Base-by-base conservation (phyloP, 2,329 filamentous ascomycete genomes). In the Sporothrix humicola region DNA sequence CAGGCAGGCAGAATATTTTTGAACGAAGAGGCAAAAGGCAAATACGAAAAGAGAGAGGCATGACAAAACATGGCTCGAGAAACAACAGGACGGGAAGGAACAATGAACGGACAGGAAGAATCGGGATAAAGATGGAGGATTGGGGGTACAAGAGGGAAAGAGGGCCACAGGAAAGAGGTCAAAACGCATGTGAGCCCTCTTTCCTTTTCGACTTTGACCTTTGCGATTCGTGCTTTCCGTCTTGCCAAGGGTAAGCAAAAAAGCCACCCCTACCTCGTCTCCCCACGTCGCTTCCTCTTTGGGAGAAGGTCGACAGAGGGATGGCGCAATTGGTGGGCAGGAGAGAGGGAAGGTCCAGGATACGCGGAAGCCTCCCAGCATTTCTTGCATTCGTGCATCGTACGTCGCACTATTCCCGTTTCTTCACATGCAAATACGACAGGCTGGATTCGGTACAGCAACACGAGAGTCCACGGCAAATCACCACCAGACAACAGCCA, bases 211-310 rank as follows among this genome's bases (percentile, higher is more conserved):
- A 10, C 37, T 37, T 44, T 17, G n/a, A 17, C 17, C 59, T n/a
- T 17, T 20, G 37, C 44, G n/a, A 26, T 59, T 59, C 26, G 15
- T 46, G 59, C 37, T 48, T 37, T 37, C 31, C 31, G 1, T 66
- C 20, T 50, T 66, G 42, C 44, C 63, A 66, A 50, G 44, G 44
- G 23, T 26, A 26, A 26, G 23, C 23, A 37, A 37, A 15, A n/a
- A 13, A n/a, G 15, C 12, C 20, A 26, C 37, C 42, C 12, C 17
- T 13, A 65, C n/a, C 59, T 13, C 10, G 3, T 31, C 44, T 68
- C 65, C 44, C 23, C 44, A 52, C 46, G 44, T 31, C 46, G 65
- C 65, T 68, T 68, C 65, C 65, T 68, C 46, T 52, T 68, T 52
- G n/a, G 42, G 59, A n/a, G 7, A 37, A 44, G 37, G 61, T 66